These are phyloP conservation scores for Mortierella sp. DNA, from an alignment of 371 early-diverging fungal species.

Conservation along the genomic window DNA sequence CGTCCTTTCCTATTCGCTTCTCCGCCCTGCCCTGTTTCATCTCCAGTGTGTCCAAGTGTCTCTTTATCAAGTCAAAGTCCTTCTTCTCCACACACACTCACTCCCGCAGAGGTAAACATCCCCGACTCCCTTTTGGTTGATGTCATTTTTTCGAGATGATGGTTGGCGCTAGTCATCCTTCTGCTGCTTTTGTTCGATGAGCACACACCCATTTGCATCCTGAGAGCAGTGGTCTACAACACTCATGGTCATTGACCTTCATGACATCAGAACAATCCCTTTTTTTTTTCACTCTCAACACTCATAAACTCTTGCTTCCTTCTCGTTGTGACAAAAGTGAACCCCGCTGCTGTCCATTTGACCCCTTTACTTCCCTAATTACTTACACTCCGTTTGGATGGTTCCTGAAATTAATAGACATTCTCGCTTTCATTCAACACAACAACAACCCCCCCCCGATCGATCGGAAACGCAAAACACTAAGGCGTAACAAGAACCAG, in stretches of 20 bases:
- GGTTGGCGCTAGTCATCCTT: conserved; percentile 9
- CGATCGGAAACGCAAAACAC: neutral
- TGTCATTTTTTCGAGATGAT: neutral
- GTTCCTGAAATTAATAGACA: conserved; percentile 7
- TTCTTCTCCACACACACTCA: neutral
- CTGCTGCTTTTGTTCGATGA: neutral
- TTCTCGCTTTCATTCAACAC: too few relatives aligned
- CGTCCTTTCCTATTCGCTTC: neutral
- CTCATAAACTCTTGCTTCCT: neutral
- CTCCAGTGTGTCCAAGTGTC: conserved; percentile 3
- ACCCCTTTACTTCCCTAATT: neutral
- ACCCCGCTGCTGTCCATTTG: conserved; percentile 4
- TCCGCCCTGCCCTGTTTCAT: neutral
- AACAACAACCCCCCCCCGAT: neutral
- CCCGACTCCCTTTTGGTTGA: neutral
- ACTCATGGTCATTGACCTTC: neutral
- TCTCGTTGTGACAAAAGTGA: neutral
- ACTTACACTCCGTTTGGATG: neutral
- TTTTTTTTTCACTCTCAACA: neutral
- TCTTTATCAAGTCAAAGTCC: conserved; percentile 5
- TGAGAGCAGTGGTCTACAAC: neutral
- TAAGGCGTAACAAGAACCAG: neutral
- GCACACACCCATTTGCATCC: neutral
- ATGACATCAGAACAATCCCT: neutral
- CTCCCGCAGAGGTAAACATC: neutral